phyloP scores from a whole-genome alignment of 495 filamentous ascomycete genomes.

The Penicillium ochrochloron region DNA sequence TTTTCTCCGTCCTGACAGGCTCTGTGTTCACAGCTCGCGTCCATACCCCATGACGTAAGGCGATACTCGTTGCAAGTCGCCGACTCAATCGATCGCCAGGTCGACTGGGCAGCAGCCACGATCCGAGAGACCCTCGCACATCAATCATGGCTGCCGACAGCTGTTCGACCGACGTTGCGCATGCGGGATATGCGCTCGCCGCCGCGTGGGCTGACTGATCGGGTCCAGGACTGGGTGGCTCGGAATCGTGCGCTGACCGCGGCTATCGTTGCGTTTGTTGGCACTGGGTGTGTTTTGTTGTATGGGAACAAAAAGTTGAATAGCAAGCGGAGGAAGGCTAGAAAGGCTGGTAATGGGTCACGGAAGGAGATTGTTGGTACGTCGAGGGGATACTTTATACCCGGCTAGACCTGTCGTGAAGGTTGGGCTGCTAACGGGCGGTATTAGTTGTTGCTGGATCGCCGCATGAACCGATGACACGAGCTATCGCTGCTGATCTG shows the following conservation, averaged over 20 bases:
- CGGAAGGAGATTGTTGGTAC: slow-evolving; percentile 81
- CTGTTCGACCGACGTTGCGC: slow-evolving; percentile 60
- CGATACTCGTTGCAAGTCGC: slow-evolving; percentile 68
- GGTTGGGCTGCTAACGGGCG: slow-evolving; percentile 21
- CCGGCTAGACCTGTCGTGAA: not conserved
- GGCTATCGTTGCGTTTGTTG: slow-evolving; percentile 67
- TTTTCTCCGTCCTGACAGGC: slow-evolving; percentile 16
- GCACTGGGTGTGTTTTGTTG: slow-evolving; percentile 68
- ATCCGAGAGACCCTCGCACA: slow-evolving; percentile 66
- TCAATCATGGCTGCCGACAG: slow-evolving; percentile 71
- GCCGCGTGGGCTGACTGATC: slow-evolving; percentile 45
- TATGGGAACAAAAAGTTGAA: slow-evolving; percentile 63
- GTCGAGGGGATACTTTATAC: slow-evolving; percentile 15
- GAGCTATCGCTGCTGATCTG: slow-evolving; percentile 79
- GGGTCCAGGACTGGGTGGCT: slow-evolving; percentile 63
- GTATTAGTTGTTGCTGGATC: slow-evolving; percentile 75
- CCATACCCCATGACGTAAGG: slow-evolving; percentile 71
- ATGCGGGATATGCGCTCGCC: slow-evolving; percentile 48
- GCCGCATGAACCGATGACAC: slow-evolving; percentile 76
- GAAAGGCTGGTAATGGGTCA: slow-evolving; percentile 78
- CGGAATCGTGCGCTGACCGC: slow-evolving; percentile 72
- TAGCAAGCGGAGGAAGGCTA: slow-evolving; percentile 72
- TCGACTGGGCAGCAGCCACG: slow-evolving; percentile 68
- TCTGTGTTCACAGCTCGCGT: slow-evolving; percentile 62
- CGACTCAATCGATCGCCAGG: slow-evolving; percentile 74